Evolutionary conservation across 23 red algal genomes (phyloP), one percentile per base, ranked within the genome.

Genomic region (Cyanidiococcus yangmingshanensis): DNA sequence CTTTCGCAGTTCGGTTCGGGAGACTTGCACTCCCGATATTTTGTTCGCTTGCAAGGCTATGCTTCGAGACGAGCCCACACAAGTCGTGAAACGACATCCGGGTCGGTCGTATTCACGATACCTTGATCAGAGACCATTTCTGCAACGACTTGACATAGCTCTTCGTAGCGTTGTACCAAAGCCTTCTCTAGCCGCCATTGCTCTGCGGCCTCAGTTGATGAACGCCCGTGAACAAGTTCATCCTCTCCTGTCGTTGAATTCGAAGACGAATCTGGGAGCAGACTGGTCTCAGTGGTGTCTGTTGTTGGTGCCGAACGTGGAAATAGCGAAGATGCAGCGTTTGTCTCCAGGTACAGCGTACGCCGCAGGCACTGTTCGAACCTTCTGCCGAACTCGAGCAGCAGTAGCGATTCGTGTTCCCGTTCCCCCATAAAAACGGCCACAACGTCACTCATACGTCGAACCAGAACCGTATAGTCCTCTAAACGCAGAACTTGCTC

Each of bases 311-410:
- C 45, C 45, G 7, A 21, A 54, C 12, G 21, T 21, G 45, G 12
- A 7, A 21, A 15, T 7, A 54, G 21, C 7, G 45, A 21, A 7
- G 21, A 21, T 15, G 21, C 45, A 21, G 12, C 21, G 45, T 21
- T 21, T 54, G 12, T 21, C 63, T 25, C n/a, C 12, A 71, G 63
- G n/a, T 25, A 12, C 63, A 71, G 63, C 27, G 32, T 35, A 25
- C 63, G 63, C 12, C 63, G 63, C 12, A 71, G 63, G 63, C 63
- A 32, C n/a, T 71, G 21, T 35, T 71, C 63, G n/a, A 71, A 35
- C n/a, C 63, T 32, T 25, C 27, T 12, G n/a, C 63, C 63, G 7
- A 25, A 71, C 63, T 71, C 63, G 16, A 71, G 27, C n/a, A 71
- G 63, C 63, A 71, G 63, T 3, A 71, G 63, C 3, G 63, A 25